Percentiles rank a stretch among this genome's conserved stretches.
Conservation (phyloP, 2,329 filamentous ascomycete genomes). For the Colletotrichum siamense region DNA sequence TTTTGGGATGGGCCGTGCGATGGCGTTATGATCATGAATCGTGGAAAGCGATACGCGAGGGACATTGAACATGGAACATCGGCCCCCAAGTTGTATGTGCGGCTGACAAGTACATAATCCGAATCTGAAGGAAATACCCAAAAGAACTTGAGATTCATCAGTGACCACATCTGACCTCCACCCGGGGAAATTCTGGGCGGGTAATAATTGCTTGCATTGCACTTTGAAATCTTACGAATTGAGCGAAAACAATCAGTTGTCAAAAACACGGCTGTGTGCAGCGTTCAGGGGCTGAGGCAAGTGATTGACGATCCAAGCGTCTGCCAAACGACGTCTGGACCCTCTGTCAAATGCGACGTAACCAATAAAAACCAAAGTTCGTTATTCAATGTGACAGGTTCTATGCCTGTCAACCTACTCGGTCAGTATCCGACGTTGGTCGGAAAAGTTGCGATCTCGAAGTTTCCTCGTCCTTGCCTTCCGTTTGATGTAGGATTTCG, state of each 20-base stretch:
- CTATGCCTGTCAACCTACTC: background rate
- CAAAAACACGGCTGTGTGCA: background rate
- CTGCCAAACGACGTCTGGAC: background rate
- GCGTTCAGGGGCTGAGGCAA: background rate
- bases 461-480: background rate
- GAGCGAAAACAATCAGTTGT: background rate
- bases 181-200: background rate
- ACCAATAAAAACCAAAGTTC: background rate
- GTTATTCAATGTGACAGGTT: background rate
- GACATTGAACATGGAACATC: background rate
- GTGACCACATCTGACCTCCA: background rate
- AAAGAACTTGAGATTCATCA: background rate
- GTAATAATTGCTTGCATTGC: background rate
- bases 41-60: background rate
- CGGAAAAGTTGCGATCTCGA: background rate
- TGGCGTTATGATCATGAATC: slow-evolving; percentile 7
- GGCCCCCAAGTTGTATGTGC: background rate
- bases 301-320: background rate
- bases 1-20: background rate
- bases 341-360: background rate
- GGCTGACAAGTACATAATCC: background rate
- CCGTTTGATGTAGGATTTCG: background rate
- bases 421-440: background rate
- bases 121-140: background rate
- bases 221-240: background rate